A percentile compares a stretch with the other conserved stretches of the same genome.
Evolutionary conservation across 2,329 filamentous ascomycete genomes (phyloP).

Genomic region (Calonectria ilicicola): DNA sequence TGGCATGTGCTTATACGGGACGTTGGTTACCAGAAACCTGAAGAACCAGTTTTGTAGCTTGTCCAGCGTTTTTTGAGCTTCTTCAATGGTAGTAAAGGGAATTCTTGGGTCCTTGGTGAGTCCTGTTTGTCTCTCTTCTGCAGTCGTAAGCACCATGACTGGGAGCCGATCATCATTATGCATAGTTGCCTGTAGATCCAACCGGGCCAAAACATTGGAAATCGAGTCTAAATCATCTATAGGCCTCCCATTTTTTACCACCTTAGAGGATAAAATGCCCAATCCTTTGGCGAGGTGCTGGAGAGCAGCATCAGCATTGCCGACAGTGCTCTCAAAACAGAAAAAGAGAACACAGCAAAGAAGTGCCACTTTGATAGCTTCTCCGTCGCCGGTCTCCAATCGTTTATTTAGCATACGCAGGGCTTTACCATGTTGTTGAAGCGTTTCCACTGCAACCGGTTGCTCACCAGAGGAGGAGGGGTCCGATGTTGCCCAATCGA

Average conservation of each 20-base stretch:
- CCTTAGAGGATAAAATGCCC: neutral
- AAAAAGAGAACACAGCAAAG: constrained; percentile 22
- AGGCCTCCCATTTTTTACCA: neutral
- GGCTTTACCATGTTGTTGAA: constrained; percentile 7
- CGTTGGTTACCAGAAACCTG: constrained; percentile 13
- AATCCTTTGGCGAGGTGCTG: constrained; percentile 9
- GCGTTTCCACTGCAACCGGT: neutral
- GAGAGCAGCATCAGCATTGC: constrained; percentile 10
- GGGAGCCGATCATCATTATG: constrained; percentile 31
- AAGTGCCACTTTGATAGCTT: constrained; percentile 1
- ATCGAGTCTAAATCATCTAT: constrained; percentile 12
- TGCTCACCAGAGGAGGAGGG: neutral
- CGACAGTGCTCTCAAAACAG: constrained; percentile 18
- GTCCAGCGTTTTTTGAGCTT: constrained; percentile 22
- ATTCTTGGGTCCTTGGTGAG: neutral
- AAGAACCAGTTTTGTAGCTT: constrained; percentile 31
- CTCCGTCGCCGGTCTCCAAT: neutral
- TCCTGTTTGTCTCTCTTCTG: neutral
- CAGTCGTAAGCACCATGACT: neutral
- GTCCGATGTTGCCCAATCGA: constrained; percentile 8
- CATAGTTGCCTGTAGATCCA: constrained; percentile 33
- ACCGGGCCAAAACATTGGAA: constrained; percentile 6
- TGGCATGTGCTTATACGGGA: neutral
- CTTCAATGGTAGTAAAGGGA: neutral
- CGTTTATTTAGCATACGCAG: constrained; percentile 14